Evolutionary conservation across 2,329 filamentous ascomycete species (phyloP).

Genomic region (Fusarium falciforme): DNA sequence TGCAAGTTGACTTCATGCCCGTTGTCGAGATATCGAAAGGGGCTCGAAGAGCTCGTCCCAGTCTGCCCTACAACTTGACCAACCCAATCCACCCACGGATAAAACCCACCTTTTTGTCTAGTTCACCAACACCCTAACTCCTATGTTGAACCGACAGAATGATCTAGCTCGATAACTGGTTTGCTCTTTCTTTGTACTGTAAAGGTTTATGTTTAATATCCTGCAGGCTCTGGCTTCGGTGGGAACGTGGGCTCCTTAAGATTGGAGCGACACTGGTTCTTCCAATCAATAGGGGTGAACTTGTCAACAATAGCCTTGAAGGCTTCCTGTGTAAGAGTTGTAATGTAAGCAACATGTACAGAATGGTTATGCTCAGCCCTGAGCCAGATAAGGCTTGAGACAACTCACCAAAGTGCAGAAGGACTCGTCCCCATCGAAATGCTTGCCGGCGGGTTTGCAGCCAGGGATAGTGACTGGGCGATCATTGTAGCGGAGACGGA

Average conservation of each 20-base stretch:
- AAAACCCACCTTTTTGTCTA: neutral
- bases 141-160: neutral
- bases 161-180: neutral
- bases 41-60: neutral
- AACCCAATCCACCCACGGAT: neutral
- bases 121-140: slow-evolving; percentile 6
- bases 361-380: neutral
- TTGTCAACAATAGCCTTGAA: slow-evolving; percentile 95
- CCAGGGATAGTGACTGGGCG: slow-evolving; percentile 83
- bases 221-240: slow-evolving; percentile 62
- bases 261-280: slow-evolving; percentile 62
- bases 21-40: neutral
- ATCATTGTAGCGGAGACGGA: slow-evolving; percentile 93
- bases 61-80: neutral
- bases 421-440: slow-evolving; percentile 85
- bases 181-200: neutral
- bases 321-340: slow-evolving; percentile 67
- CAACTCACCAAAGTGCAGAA: slow-evolving; percentile 86
- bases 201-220: slow-evolving; percentile 46
- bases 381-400: neutral
- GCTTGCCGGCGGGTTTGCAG: slow-evolving; percentile 80
- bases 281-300: slow-evolving; percentile 86
- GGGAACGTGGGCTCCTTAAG: slow-evolving; percentile 59
- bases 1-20: neutral
- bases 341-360: slow-evolving; percentile 14